These are phyloP conservation scores for Pyricularia pennisetigena DNA, from an alignment of 2,329 filamentous ascomycete species.

Conservation along the genomic window DNA sequence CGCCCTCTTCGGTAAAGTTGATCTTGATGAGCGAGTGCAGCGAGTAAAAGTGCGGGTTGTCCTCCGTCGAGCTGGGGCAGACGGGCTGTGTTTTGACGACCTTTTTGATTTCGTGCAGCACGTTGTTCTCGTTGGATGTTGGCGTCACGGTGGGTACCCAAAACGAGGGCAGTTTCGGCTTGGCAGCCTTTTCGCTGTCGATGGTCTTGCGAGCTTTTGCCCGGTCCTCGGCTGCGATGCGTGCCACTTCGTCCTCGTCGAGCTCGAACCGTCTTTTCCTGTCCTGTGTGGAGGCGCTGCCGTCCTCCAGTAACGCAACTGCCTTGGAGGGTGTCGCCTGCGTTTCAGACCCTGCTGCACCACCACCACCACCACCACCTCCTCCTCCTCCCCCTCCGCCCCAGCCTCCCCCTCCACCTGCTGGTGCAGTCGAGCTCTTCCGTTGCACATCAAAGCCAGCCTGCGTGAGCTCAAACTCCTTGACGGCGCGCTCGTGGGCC, in stretches of 20 bases:
- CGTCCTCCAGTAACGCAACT: conserved; percentile 15
- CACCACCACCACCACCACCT: too few relatives aligned
- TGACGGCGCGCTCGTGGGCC: conserved; percentile 57
- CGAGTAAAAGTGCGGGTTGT: conserved; percentile 62
- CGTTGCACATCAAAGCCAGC: conserved; percentile 47
- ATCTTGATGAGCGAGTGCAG: conserved; percentile 70
- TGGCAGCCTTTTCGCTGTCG: conserved; percentile 60
- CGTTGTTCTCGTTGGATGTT: conserved; percentile 46
- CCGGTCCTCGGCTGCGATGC: conserved; percentile 60
- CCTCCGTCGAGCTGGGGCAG: conserved; percentile 64
- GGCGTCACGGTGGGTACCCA: conserved; percentile 87
- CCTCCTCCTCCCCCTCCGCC: conserved; percentile 3
- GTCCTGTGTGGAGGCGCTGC: not conserved
- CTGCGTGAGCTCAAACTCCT: conserved; percentile 78
- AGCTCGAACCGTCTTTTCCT: conserved; percentile 70
- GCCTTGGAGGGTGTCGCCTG: not conserved
- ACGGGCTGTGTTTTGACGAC: conserved; percentile 57
- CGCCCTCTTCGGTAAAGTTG: conserved; percentile 60
- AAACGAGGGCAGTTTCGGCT: conserved; percentile 70
- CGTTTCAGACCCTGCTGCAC: too few relatives aligned
- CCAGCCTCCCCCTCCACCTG: conserved; percentile 15
- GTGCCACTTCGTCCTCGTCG: conserved; percentile 64
- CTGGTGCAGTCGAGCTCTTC: conserved; percentile 10
- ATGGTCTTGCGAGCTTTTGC: conserved; percentile 60
- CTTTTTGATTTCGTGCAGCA: conserved; percentile 46